Evolutionary conservation across 148 eudicot genomes (phyloP).

Genomic region (Pouteria glomerata): DNA sequence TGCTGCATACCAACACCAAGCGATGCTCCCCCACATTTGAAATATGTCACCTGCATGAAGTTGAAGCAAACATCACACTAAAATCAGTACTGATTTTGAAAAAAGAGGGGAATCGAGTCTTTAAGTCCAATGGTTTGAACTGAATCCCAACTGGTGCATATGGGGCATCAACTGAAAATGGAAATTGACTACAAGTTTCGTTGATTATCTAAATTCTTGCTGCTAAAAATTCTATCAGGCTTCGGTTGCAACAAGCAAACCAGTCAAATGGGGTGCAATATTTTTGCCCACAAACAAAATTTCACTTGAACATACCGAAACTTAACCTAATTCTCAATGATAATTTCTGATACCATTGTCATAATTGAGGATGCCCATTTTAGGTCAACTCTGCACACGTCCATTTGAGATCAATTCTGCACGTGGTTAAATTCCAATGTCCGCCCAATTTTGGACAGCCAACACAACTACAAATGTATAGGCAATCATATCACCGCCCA

Average conservation of each 20-base stretch:
- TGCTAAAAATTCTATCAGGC: too few species aligned
- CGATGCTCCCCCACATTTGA: constrained; percentile 50
- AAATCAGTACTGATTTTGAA: not conserved
- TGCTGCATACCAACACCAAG: constrained; percentile 53
- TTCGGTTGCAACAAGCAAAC: too few species aligned
- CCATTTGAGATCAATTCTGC: too few species aligned
- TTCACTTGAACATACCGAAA: not conserved
- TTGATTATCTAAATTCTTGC: too few species aligned
- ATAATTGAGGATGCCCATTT: not conserved
- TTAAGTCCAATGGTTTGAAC: not conserved
- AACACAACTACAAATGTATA: too few species aligned
- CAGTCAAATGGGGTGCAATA: too few species aligned
- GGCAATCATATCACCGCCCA: not conserved
- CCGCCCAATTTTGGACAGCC: too few species aligned
- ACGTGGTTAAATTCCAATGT: too few species aligned
- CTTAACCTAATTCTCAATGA: too few species aligned
- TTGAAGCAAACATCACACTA: not conserved
- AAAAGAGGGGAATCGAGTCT: not conserved
- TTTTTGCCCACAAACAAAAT: not conserved
- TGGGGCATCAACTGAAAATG: not conserved
- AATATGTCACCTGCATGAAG: constrained; percentile 35
- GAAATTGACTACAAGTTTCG: not conserved
- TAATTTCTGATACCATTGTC: not conserved
- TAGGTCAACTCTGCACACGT: not conserved
- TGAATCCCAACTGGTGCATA: not conserved